Conservation (phyloP, 2,329 filamentous ascomycete species). For the Mycocentrospora acerina region DNA sequence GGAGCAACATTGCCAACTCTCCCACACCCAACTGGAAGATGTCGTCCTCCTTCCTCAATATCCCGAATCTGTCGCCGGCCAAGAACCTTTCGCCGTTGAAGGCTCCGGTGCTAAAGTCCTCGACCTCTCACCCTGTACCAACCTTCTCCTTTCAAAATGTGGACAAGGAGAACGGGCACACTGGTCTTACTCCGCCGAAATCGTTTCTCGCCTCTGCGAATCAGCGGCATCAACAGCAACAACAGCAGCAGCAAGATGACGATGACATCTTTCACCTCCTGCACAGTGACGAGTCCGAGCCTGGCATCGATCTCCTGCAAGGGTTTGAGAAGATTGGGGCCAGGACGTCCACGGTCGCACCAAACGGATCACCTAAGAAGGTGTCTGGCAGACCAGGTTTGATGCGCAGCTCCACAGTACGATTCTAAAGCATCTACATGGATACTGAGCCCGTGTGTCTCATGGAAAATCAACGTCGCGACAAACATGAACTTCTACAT, state of each 20-base stretch:
- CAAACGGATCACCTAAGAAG: slow-evolving; percentile 40
- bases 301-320: slow-evolving; percentile 70
- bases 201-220: slow-evolving; percentile 30
- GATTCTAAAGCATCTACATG: slow-evolving; percentile 25
- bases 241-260: slow-evolving; percentile 43
- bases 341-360: slow-evolving; percentile 30
- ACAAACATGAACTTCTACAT: too few species aligned
- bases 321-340: slow-evolving; percentile 74
- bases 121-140: slow-evolving; percentile 25
- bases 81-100: slow-evolving; percentile 35
- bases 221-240: slow-evolving; percentile 4
- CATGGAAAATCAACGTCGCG: too few species aligned
- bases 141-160: slow-evolving; percentile 19
- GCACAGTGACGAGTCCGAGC: slow-evolving; percentile 60
- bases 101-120: slow-evolving; percentile 28
- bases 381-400: slow-evolving; percentile 28
- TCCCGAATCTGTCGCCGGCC: slow-evolving; percentile 37
- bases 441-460: background rate
- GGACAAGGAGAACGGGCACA: slow-evolving; percentile 24
- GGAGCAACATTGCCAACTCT: slow-evolving; percentile 48
- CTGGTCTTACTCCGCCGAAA: slow-evolving; percentile 28
- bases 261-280: slow-evolving; percentile 61
- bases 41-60: slow-evolving; percentile 39
- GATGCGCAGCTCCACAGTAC: slow-evolving; percentile 34
- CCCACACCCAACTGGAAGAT: slow-evolving; percentile 40